Conservation (phyloP, 306 rosid genomes). For the Vigna hirtella region DNA sequence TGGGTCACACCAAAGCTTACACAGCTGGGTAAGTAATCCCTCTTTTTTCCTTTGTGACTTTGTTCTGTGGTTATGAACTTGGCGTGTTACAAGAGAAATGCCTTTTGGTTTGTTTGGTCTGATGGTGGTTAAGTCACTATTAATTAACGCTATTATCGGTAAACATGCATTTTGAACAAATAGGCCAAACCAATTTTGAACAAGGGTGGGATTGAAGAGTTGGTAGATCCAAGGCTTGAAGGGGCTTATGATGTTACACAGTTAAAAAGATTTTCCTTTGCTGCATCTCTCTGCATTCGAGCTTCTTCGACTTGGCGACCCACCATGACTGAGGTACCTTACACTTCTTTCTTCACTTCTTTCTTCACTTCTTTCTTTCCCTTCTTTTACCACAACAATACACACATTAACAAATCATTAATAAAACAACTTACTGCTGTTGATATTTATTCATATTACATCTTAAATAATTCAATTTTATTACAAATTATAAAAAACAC, state of each 20-base stretch:
- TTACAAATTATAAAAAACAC: too few species aligned
- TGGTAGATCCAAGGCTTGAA: constrained; percentile 85
- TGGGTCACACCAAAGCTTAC: constrained; percentile 92
- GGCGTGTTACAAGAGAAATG: constrained; percentile 33
- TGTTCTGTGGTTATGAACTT: not conserved
- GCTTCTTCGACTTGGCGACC: constrained; percentile 88
- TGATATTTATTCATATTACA: too few species aligned
- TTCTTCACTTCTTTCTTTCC: not conserved
- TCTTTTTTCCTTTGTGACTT: not conserved
- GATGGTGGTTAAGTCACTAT: constrained; percentile 15
- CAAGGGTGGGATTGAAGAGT: constrained; percentile 67
- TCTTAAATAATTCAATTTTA: too few species aligned
- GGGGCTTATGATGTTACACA: constrained; percentile 69
- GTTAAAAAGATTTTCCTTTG: constrained; percentile 70
- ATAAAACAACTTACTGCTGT: not conserved
- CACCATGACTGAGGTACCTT: constrained; percentile 75
- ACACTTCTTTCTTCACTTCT: constrained; percentile 9
- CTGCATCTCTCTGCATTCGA: constrained; percentile 84
- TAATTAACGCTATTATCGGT: not conserved
- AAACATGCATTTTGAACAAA: constrained; percentile 24
- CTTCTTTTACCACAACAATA: not conserved
- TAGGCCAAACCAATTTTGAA: constrained; percentile 94
- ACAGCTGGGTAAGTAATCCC: constrained; percentile 70
- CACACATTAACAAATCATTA: not conserved
- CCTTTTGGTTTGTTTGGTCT: constrained; percentile 38